Evolutionary conservation across 2,329 filamentous ascomycete species (phyloP).

Genomic region (Beauveria sp.): DNA sequence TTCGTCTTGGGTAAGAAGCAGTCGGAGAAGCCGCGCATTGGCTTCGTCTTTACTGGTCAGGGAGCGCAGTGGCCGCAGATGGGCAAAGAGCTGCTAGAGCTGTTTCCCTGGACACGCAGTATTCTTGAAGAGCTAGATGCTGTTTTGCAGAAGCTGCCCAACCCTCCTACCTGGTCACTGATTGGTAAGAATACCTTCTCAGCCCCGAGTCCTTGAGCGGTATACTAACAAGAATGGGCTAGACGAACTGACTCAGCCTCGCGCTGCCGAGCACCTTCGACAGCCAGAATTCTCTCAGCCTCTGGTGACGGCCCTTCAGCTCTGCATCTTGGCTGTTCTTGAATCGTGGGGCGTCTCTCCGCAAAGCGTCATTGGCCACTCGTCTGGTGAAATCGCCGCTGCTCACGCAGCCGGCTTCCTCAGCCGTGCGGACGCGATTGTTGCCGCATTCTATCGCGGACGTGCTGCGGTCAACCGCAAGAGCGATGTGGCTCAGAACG

Average conservation of each 20-base stretch:
- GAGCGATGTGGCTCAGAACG: constrained; percentile 22
- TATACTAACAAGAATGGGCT: not conserved
- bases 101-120: constrained; percentile 3
- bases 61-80: constrained; percentile 19
- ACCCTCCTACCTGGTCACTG: constrained; percentile 9
- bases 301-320: constrained; percentile 34
- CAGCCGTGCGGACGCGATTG: constrained; percentile 20
- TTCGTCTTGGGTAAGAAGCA: constrained; percentile 1
- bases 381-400: constrained; percentile 32
- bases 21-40: constrained; percentile 4
- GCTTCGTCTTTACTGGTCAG: constrained; percentile 22
- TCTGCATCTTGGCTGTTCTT: constrained; percentile 33
- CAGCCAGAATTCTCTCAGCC: constrained; percentile 30
- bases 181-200: not conserved
- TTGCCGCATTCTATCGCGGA: constrained; percentile 24
- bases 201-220: rapidly evolving
- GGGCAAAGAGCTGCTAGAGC: constrained; percentile 14
- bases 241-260: constrained; percentile 7
- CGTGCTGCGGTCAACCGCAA: constrained; percentile 2
- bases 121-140: constrained; percentile 13
- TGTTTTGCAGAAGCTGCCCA: not conserved
- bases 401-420: constrained; percentile 22
- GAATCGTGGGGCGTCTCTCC: constrained; percentile 23
- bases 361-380: constrained; percentile 28
- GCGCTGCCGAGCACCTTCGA: not conserved